Conservation (phyloP, 2,329 filamentous ascomycete genomes). For the Cercospora sesami region DNA sequence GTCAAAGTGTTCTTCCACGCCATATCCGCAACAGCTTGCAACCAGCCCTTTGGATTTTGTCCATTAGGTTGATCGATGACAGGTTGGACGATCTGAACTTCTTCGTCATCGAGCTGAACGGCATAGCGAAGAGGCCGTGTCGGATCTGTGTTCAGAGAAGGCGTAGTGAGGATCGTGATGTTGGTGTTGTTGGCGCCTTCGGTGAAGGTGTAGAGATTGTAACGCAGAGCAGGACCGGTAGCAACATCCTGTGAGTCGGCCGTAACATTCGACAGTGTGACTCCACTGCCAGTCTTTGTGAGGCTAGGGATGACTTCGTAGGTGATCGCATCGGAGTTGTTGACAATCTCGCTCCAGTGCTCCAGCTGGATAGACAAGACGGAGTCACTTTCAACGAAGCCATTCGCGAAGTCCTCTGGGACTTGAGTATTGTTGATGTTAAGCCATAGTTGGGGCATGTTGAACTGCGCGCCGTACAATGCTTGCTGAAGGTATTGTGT, state of each 20-base stretch:
- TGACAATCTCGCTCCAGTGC: conserved; percentile 34
- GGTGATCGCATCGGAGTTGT: conserved; percentile 23
- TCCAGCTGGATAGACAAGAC: conserved; percentile 42
- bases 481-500: not conserved
- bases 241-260: conserved; percentile 24
- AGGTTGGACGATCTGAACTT: conserved; percentile 31
- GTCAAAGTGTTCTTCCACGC: not conserved
- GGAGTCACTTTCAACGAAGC: conserved; percentile 63
- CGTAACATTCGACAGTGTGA: conserved; percentile 44
- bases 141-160: conserved; percentile 35
- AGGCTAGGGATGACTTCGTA: conserved; percentile 48
- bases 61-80: conserved; percentile 19
- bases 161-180: conserved; percentile 32
- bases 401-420: conserved; percentile 53
- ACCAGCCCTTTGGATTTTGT: not conserved
- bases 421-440: conserved; percentile 48
- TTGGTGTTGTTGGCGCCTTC: conserved; percentile 41
- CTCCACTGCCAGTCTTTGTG: conserved; percentile 51
- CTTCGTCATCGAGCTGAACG: conserved; percentile 38
- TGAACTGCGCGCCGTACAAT: conserved; percentile 34
- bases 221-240: conserved; percentile 59
- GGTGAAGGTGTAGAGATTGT: conserved; percentile 22
- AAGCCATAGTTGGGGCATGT: conserved; percentile 51
- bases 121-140: conserved; percentile 41
- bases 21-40: conserved; percentile 4